A percentile compares a stretch with the other conserved stretches of the same genome.
Evolutionary conservation across 768 basidiomycete genomes (phyloP).

Genomic region (Termitomyces sp.): DNA sequence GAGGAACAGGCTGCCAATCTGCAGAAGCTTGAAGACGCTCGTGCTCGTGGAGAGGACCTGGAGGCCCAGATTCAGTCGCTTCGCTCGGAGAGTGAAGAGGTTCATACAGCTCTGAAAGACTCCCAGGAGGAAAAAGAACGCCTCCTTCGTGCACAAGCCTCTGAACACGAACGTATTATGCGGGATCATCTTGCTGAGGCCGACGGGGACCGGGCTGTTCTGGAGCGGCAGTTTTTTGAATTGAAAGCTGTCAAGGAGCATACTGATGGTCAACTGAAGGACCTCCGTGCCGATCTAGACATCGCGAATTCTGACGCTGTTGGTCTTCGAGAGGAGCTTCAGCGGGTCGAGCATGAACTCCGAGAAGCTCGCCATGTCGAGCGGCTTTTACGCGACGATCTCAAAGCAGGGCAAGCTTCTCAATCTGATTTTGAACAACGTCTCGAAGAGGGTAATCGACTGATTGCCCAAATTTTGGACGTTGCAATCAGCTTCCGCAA

Average conservation of each 20-base stretch:
- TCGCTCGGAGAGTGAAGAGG: slow-evolving; percentile 65
- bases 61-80: slow-evolving; percentile 71
- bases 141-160: slow-evolving; percentile 65
- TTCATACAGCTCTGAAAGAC: slow-evolving; percentile 60
- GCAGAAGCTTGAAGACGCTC: slow-evolving; percentile 69
- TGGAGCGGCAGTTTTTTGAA: slow-evolving; percentile 84
- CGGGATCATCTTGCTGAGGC: slow-evolving; percentile 90
- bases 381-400: slow-evolving; percentile 65
- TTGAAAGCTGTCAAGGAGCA: slow-evolving; percentile 58
- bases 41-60: slow-evolving; percentile 66
- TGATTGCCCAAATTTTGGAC: slow-evolving; percentile 79
- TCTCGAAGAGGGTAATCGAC: slow-evolving; percentile 57
- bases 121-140: slow-evolving; percentile 77
- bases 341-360: slow-evolving; percentile 65
- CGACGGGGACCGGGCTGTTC: slow-evolving; percentile 87
- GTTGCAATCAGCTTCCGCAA: slow-evolving; percentile 75
- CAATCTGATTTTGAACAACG: slow-evolving; percentile 64
- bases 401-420: slow-evolving; percentile 63
- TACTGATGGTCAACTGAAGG: slow-evolving; percentile 57
- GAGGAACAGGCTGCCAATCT: slow-evolving; percentile 75
- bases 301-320: slow-evolving; percentile 63
- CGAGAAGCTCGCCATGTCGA: slow-evolving; percentile 64
- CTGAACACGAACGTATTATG: slow-evolving; percentile 58
- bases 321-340: slow-evolving; percentile 68
- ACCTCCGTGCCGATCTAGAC: slow-evolving; percentile 53